Evolutionary conservation across 2,329 filamentous ascomycete genomes (phyloP).

Genomic region (Cladosporium colombiae): DNA sequence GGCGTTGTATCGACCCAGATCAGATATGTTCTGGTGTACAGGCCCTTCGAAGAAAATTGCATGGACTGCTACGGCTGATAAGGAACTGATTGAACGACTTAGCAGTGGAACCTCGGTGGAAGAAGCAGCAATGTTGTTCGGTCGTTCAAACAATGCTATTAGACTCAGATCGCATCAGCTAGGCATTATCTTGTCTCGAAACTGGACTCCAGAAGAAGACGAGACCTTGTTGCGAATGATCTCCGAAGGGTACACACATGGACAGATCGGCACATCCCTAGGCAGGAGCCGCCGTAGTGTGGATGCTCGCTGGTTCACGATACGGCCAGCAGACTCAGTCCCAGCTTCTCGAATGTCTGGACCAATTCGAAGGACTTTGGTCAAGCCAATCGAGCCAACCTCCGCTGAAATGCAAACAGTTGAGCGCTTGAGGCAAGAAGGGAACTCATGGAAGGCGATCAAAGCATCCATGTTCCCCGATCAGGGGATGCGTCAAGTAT

Average conservation of each 20-base stretch:
- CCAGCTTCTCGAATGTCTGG: neutral
- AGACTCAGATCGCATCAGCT: neutral
- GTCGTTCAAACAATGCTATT: neutral
- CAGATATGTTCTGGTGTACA: neutral
- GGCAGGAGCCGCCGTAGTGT: neutral
- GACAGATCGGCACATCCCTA: neutral
- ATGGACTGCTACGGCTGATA: neutral
- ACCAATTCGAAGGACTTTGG: neutral
- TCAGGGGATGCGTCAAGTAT: neutral
- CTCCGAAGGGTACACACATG: neutral
- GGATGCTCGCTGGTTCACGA: accelerated
- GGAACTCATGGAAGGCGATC: neutral
- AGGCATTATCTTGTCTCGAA: neutral
- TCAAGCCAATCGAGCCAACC: neutral
- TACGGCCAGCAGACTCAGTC: neutral
- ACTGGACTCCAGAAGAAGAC: neutral
- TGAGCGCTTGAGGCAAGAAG: neutral
- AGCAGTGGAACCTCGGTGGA: neutral
- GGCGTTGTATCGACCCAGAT: neutral
- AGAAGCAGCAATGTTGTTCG: neutral
- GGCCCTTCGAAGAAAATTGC: neutral
- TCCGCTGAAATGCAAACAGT: neutral
- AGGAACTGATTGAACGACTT: neutral
- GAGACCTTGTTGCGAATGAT: neutral
- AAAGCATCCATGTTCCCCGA: neutral